Percentiles rank a stretch among this genome's conserved stretches.
Conservation (phyloP, 1,284 basidiomycete species). For the Puccinia hordei region DNA sequence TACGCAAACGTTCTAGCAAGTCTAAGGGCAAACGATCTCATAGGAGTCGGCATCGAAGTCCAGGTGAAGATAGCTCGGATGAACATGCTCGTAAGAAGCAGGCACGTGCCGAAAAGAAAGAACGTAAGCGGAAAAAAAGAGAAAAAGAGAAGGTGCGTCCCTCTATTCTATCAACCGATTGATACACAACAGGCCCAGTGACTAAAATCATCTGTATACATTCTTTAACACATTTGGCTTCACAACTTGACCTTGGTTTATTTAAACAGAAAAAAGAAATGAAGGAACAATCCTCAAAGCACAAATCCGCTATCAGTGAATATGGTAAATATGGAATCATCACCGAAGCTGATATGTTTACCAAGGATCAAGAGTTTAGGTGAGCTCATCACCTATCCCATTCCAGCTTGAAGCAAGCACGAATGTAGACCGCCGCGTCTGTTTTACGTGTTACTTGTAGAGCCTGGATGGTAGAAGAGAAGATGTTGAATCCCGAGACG, state of each 20-base stretch:
- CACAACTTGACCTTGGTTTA: background rate
- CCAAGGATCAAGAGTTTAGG: slow-evolving; percentile 53
- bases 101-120: slow-evolving; percentile 31
- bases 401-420: background rate
- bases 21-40: slow-evolving; percentile 32
- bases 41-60: slow-evolving; percentile 30
- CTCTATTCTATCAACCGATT: background rate
- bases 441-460: slow-evolving; percentile 62
- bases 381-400: no score
- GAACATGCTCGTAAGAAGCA: slow-evolving; percentile 23
- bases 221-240: background rate
- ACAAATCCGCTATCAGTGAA: slow-evolving; percentile 66
- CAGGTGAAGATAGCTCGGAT: slow-evolving; percentile 15
- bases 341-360: slow-evolving; percentile 71
- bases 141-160: slow-evolving; percentile 22
- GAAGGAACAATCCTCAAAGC: slow-evolving; percentile 61
- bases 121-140: slow-evolving; percentile 26
- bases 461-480: slow-evolving; percentile 85
- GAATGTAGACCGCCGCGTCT: background rate
- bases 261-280: slow-evolving; percentile 23
- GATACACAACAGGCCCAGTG: background rate
- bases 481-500: slow-evolving; percentile 81
- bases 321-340: slow-evolving; percentile 89
- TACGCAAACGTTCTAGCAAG: slow-evolving; percentile 10
- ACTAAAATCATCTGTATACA: background rate